Evolutionary conservation across 1,284 basidiomycete species (phyloP).

Genomic region (Anthracocystis setariae): DNA sequence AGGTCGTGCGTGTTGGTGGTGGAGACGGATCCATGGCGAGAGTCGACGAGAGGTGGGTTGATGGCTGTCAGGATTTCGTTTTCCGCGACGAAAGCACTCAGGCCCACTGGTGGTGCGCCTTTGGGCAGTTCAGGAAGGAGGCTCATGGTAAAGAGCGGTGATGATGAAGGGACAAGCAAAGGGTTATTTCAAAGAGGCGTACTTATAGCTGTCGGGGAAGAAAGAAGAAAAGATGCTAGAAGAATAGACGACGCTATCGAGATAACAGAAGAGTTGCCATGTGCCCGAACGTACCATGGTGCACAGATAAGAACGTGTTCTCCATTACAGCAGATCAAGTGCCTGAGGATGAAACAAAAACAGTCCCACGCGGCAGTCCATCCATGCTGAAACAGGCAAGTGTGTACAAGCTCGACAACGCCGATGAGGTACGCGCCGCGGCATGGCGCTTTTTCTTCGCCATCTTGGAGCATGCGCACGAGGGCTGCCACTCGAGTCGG

Average conservation of each 20-base stretch:
- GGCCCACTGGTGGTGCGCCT: constrained; percentile 21
- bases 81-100: constrained; percentile 16
- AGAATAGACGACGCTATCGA: background rate
- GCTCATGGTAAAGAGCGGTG: constrained; percentile 13
- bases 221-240: background rate
- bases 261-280: background rate
- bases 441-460: constrained; percentile 12
- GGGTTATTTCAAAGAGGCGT: too few species aligned
- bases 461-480: constrained; percentile 18
- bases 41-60: background rate
- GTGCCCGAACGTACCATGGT: too few species aligned
- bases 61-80: constrained; percentile 10
- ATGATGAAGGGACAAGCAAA: background rate
- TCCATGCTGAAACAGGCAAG: too few species aligned
- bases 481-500: background rate
- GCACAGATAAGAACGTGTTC: too few species aligned
- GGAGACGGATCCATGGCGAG: constrained; percentile 21
- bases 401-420: too few species aligned
- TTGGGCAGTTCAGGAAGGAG: constrained; percentile 21
- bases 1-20: constrained; percentile 16
- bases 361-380: too few species aligned
- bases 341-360: too few species aligned
- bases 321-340: too few species aligned
- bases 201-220: background rate
- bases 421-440: background rate